A percentile compares a stretch with the other conserved stretches of the same genome.
These are phyloP conservation scores for Cyberlindnera subsufficiens DNA, from an alignment of 805 yeast genomes.

Conservation along the genomic window DNA sequence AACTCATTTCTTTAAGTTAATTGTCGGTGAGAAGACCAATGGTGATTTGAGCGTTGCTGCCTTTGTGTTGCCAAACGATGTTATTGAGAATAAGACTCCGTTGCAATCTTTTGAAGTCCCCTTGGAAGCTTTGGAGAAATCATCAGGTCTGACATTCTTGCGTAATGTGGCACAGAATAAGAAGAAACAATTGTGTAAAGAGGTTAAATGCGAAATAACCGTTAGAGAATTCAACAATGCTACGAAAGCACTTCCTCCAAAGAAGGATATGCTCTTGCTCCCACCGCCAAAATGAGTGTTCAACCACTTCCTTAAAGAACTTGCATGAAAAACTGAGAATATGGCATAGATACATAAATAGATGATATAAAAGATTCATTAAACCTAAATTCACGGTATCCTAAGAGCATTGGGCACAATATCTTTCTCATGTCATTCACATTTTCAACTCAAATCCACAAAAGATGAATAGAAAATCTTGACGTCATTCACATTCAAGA, in stretches of 20 bases:
- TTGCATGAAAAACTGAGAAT: not conserved
- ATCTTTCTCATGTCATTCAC: not conserved
- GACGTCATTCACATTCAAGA: conserved; percentile 25
- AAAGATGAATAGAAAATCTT: conserved; percentile 30
- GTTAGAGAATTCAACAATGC: conserved; percentile 71
- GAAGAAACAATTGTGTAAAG: conserved; percentile 66
- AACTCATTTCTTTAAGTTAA: conserved; percentile 88
- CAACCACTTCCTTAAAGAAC: too few species aligned
- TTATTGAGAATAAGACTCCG: conserved; percentile 64
- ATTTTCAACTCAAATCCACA: conserved; percentile 6
- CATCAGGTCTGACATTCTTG: conserved; percentile 79
- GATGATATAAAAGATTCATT: too few species aligned
- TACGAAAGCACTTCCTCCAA: conserved; percentile 9
- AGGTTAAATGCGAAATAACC: conserved; percentile 70
- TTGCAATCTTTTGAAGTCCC: conserved; percentile 81
- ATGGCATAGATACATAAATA: not conserved
- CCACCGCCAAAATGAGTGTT: conserved; percentile 7
- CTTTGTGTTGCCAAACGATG: conserved; percentile 88
- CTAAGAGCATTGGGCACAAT: not conserved
- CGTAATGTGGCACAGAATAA: conserved; percentile 56
- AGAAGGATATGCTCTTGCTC: conserved; percentile 10
- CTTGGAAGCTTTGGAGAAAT: conserved; percentile 78
- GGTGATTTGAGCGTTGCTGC: conserved; percentile 71
- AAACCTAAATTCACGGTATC: too few species aligned
- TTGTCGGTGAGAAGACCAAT: conserved; percentile 70